Base-by-base conservation (phyloP, 2,329 filamentous ascomycete genomes). In the Ceratocystiopsis brevicomis region DNA sequence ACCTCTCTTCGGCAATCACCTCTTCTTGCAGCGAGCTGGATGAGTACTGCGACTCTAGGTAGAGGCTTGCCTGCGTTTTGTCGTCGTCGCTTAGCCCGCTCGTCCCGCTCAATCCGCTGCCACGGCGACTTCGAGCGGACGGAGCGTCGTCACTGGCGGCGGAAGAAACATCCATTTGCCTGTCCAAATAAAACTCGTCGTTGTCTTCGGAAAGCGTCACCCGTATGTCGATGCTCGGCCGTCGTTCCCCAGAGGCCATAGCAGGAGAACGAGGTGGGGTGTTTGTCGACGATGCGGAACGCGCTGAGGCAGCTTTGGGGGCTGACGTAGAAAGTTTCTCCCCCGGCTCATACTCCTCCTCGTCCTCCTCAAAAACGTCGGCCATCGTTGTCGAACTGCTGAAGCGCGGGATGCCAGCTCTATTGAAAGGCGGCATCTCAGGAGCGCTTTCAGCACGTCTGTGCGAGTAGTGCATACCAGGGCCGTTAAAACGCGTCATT, bases 281-380 rank as follows among this genome's bases (percentile, higher is more conserved):
- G 45, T 42, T 46, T 2, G 45, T 40, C 3, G 45, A 16, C 3
- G 45, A 47, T 1, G 42, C 25, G 25, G 25, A 30, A 30, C 10
- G 10, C 25, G 25, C 10, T 9, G 25, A 30, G 25, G 25, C 4
- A 9, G 25, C 25, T 30, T 30, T 30, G 25, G 25, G 10, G 25
- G 6, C 25, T 11, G 25, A 8, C 25, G 8, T 2, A 30, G 10
- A 2, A 6, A 15, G 36, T 17, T 19, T 15, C 30, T 4, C 18
- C 30, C 34, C 38, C 46, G 33, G 9, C 16, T 9, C 46, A 2
- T 67, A 63, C 3, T 73, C 69, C 52, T 83, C 78, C 49, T 86
- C 82, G 25, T 87, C 82, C 52, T 88, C 83, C 54, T 90, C 83
- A 49, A 88, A 90, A 1, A 90, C 83, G 55, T 88, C 83, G 0